Conservation (phyloP, 495 filamentous ascomycete species). For the Trichoderma virens region DNA sequence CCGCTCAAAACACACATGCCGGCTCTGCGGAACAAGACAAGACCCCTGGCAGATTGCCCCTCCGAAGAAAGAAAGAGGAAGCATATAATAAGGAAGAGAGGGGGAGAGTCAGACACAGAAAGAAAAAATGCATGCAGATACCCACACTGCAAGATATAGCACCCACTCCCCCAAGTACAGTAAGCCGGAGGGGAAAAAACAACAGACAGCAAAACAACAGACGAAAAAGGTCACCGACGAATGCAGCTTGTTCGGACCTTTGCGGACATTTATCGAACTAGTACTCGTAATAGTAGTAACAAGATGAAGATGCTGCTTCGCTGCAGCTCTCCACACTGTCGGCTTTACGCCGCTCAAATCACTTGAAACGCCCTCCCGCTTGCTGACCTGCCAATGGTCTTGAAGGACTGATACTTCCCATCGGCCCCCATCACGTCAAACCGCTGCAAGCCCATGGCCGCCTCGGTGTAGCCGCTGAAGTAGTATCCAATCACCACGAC, state of each 20-base stretch:
- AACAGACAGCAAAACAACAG: background rate
- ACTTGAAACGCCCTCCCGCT: conserved; percentile 25
- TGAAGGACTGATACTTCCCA: conserved; percentile 42
- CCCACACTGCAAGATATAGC: background rate
- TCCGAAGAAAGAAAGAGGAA: background rate
- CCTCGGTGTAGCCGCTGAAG: conserved; percentile 67
- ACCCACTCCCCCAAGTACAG: background rate
- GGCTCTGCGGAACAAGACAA: background rate
- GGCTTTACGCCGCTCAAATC: background rate
- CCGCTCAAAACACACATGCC: background rate
- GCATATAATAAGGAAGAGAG: no score
- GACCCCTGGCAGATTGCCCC: background rate
- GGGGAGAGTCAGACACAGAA: no score
- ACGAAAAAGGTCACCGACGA: background rate
- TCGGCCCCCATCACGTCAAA: conserved; percentile 59
- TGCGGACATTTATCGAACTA: background rate
- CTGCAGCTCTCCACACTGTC: background rate
- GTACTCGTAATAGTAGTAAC: background rate
- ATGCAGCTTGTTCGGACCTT: background rate
- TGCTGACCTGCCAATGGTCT: conserved; percentile 41
- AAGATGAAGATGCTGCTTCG: background rate
- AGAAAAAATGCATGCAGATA: background rate
- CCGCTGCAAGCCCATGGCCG: conserved; percentile 53
- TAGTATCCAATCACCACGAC: conserved; percentile 92
- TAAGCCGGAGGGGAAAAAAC: background rate